Conservation (phyloP, 139 green algal genomes). For the Edaphochlamys debaryana region DNA sequence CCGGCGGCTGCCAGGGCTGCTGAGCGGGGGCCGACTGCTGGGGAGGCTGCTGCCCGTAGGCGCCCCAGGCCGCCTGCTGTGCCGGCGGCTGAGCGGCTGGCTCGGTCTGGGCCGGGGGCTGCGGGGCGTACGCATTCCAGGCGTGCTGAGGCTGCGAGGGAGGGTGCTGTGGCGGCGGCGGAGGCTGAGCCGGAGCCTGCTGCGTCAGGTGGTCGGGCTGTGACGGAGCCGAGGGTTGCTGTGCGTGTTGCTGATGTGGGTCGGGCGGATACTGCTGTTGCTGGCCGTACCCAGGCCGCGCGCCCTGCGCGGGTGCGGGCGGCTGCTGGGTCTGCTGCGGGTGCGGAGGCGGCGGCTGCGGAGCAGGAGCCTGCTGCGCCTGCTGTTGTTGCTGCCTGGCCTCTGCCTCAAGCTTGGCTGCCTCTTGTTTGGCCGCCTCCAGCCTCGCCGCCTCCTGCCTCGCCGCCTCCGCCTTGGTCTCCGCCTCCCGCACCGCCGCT, state of each 20-base stretch:
- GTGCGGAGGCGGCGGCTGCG: neutral
- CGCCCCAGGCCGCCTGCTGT: neutral
- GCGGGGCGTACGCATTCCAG: neutral
- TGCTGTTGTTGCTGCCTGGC: neutral
- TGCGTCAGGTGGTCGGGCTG: too few relatives aligned
- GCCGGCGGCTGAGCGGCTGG: neutral
- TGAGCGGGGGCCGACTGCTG: neutral
- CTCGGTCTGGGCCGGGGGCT: neutral
- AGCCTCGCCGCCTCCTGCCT: too few relatives aligned
- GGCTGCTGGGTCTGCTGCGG: neutral
- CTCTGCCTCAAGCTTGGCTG: neutral
- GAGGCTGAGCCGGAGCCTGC: too few relatives aligned
- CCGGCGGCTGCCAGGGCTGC: too few relatives aligned
- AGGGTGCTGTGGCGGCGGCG: neutral
- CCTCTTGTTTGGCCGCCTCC: neutral
- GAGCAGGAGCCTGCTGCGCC: neutral
- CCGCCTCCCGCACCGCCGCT: too few relatives aligned
- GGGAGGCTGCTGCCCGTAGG: neutral
- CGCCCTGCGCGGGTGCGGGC: too few relatives aligned
- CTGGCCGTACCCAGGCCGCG: too few relatives aligned
- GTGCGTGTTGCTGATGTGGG: neutral
- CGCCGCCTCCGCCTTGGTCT: neutral
- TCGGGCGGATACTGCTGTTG: neutral
- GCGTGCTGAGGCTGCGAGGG: neutral
- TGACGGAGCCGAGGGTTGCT: too few relatives aligned